Base-by-base conservation (phyloP, 208 protist genomes). In the Crithidia bombi region DNA sequence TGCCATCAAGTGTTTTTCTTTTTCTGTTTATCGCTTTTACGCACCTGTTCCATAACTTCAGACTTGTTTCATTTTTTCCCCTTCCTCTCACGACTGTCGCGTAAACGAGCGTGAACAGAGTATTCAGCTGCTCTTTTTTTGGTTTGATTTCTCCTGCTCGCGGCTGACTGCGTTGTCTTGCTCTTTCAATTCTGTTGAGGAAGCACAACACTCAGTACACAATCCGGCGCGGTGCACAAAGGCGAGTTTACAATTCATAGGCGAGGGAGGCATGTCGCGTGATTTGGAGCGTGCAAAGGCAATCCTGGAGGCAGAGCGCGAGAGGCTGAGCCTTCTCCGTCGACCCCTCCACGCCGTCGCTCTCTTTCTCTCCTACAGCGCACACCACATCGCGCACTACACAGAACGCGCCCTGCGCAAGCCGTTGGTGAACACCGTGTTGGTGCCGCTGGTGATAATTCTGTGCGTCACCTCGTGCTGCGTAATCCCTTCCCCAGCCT, bases 401-500 rank as follows among this genome's bases (percentile, higher is more conserved):
- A 41, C 59, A 10, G 55, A 78, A 25, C 17, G 32, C 15, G 52
- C 58, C 41, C 47, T 79, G 11, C 49, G 69, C 11, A 72, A 65
- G n/a, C 81, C 79, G 6, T 33, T 80, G 9, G 72, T 79, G 5
- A 71, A 81, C 50, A 44, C 44, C 2, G 50, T 85, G n/a, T 30
- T 85, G 44, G 10, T 93, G 32, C 88, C 88, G 23, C 43, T 81
- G 12, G 28, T 84, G 38, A 23, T 82, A 35, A 32, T 58, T 3
- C 51, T 82, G 14, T 54, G 74, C 59, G 43, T 78, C 35, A 67
- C 80, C 35, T 94, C 89, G 4, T 52, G 69, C 38, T 81, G 86
- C 49, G 65, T 83, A 36, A 65, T 86, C 17, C 78, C 85, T 9
- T 75, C 78, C 19, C 66, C 75, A n/a, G 49, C 72, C 15, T 63